Evolutionary conservation across 169 alveolate genomes (phyloP), one percentile per base, ranked within the genome.

Genomic region (Cryptosporidium ryanae): DNA sequence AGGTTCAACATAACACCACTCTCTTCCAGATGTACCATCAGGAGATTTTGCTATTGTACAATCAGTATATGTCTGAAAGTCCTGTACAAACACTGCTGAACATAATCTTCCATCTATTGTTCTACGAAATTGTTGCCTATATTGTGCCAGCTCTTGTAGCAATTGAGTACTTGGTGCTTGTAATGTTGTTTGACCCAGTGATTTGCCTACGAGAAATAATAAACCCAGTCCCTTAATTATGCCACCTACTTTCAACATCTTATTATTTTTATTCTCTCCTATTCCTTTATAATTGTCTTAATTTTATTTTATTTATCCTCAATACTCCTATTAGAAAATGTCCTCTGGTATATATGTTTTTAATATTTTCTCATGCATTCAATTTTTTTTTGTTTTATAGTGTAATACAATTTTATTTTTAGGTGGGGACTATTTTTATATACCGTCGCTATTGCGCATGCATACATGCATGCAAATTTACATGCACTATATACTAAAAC

Each of bases 1-100:
- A 54, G 95, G 96, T 81, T 95, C 97, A 31, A 93, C 95, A 66
- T 95, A 95, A 76, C 97, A 95, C 97, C 97, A 95, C 57, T 95
- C 97, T 21, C 94, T 82, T 89, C 96, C 96, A 8, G 91, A 87
- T 15, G 96, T 92, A 23, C 97, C 97, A 68, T 95, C 97, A 0
- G 97, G 97, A 18, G 97, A 93, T n/a, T 92, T 91, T 34, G 95
- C 95, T 31, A 64, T 90, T 23, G 97, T 93, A 66, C 97, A 95
- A 84, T 95, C 96, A 1, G 97, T 95, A 90, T 93, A 95, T 2
- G 95, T 94, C 57, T 95, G 97, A 65, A 93, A 95, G 50, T 93
- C 94, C 81, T 94, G 96, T 18, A 95, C 95, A 46, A 95, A 95
- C 2, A 96, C 97, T 12, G 97, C 95, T 5, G 97, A 95, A 57